A percentile compares a stretch with the other conserved stretches of the same genome.
These are phyloP conservation scores for Microbotryum intermedium DNA, from an alignment of 1,284 basidiomycete species.

Conservation along the genomic window DNA sequence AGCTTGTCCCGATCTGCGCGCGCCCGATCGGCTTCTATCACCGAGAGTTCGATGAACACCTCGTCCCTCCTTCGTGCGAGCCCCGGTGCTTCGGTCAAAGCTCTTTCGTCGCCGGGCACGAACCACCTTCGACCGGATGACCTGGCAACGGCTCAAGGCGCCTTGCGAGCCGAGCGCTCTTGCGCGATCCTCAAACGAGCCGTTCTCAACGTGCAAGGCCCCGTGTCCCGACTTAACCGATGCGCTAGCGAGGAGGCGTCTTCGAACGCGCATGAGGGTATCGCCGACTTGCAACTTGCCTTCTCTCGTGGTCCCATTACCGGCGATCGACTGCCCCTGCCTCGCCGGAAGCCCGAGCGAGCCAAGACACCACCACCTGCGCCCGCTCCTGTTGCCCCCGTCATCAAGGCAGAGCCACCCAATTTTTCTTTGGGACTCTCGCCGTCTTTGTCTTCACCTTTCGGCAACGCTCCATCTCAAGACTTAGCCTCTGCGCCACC, in stretches of 20 bases:
- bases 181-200: constrained; percentile 60
- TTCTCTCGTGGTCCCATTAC: constrained; percentile 22
- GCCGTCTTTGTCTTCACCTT: neutral
- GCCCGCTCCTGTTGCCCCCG: neutral
- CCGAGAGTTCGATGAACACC: constrained; percentile 2
- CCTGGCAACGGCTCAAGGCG: constrained; percentile 53
- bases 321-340: constrained; percentile 20
- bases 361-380: constrained; percentile 3
- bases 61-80: constrained; percentile 3
- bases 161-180: constrained; percentile 64
- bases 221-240: constrained; percentile 9
- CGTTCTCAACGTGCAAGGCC: neutral
- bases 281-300: constrained; percentile 10
- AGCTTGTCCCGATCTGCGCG: neutral
- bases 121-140: neutral
- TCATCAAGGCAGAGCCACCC: neutral
- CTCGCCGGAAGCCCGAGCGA: constrained; percentile 2
- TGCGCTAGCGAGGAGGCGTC: neutral
- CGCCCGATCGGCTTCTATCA: constrained; percentile 5
- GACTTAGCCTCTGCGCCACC: neutral
- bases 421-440: neutral
- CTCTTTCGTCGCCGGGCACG: neutral
- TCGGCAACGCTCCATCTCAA: neutral
- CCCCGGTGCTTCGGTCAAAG: neutral
- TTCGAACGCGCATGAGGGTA: neutral